Conservation (phyloP, 106 monocot genomes). For the Chionographis japonica region DNA sequence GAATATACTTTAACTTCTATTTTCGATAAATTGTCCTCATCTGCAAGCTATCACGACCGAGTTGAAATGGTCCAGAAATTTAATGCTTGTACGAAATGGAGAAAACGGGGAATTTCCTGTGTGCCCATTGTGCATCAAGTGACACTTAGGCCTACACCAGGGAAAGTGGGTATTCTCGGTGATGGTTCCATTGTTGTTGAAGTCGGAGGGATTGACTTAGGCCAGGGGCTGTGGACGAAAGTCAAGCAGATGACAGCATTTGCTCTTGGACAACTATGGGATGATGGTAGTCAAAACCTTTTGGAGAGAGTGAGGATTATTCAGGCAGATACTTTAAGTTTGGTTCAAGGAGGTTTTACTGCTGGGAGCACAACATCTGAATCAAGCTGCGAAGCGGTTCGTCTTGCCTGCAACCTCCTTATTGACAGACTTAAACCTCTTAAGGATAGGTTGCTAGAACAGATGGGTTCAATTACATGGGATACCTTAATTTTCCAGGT, state of each 20-base stretch:
- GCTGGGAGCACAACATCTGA: constrained; percentile 85
- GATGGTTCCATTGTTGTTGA: constrained; percentile 82
- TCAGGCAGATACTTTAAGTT: constrained; percentile 80
- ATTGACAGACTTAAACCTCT: constrained; percentile 49
- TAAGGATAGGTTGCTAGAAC: constrained; percentile 37
- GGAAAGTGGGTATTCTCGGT: constrained; percentile 64
- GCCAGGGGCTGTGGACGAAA: constrained; percentile 93
- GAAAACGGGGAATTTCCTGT: constrained; percentile 67
- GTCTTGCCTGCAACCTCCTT: constrained; percentile 50
- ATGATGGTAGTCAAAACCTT: constrained; percentile 34
- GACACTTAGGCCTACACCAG: constrained; percentile 41
- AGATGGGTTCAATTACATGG: constrained; percentile 46
- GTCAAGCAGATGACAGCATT: constrained; percentile 82
- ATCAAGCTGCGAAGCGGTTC: constrained; percentile 73
- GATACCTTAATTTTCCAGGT: constrained; percentile 56
- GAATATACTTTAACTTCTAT: constrained; percentile 61
- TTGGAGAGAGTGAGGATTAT: constrained; percentile 55
- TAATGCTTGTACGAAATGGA: constrained; percentile 58
- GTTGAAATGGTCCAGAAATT: constrained; percentile 34
- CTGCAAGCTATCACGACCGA: constrained; percentile 23
- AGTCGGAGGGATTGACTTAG: constrained; percentile 82
- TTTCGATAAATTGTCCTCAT: constrained; percentile 25
- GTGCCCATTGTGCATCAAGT: constrained; percentile 51
- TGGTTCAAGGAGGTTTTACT: constrained; percentile 72
- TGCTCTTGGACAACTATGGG: constrained; percentile 54